Conservation (phyloP, 108 stramenopile genomes). For the Cylindrotheca fusiformis region DNA sequence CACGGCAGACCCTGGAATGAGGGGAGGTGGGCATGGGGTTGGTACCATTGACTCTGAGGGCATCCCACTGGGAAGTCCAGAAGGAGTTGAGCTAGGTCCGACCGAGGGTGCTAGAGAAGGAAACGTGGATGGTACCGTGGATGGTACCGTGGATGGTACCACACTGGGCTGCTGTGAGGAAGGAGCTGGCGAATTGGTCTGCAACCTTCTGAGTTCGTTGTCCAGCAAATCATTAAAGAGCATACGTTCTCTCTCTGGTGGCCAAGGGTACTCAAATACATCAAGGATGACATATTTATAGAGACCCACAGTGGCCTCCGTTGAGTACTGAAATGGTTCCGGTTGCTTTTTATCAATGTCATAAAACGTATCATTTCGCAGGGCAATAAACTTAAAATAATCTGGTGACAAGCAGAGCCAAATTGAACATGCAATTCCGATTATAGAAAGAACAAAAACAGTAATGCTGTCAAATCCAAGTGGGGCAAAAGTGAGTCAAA, state of each 20-base stretch:
- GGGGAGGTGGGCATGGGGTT: not conserved
- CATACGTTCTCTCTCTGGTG: conserved; percentile 10
- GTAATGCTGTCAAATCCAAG: conserved; percentile 10
- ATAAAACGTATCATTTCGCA: conserved; percentile 35
- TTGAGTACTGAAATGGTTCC: conserved; percentile 30
- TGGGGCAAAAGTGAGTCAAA: not conserved
- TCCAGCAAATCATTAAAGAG: conserved; percentile 24
- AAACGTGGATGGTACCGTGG: not conserved
- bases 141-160: conserved; percentile 8
- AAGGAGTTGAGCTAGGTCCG: not conserved
- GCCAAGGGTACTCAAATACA: conserved; percentile 38
- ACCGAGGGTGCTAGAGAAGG: not conserved
- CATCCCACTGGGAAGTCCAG: conserved; percentile 1
- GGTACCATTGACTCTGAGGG: not conserved
- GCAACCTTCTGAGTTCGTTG: conserved; percentile 25
- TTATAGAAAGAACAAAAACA: conserved; percentile 12
- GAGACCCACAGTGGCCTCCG: conserved; percentile 33
- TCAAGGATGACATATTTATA: conserved; percentile 32
- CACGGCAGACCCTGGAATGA: conserved; percentile 15
- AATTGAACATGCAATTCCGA: conserved; percentile 24
- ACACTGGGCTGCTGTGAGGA: not conserved
- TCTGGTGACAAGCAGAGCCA: conserved; percentile 19
- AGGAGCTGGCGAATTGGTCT: not conserved
- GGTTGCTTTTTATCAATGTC: conserved; percentile 29
- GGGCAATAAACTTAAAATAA: conserved; percentile 24